Evolutionary conservation across 2,329 filamentous ascomycete species (phyloP), one percentile per base, ranked within the genome.

Genomic region (Aspergillus spinulosporus): DNA sequence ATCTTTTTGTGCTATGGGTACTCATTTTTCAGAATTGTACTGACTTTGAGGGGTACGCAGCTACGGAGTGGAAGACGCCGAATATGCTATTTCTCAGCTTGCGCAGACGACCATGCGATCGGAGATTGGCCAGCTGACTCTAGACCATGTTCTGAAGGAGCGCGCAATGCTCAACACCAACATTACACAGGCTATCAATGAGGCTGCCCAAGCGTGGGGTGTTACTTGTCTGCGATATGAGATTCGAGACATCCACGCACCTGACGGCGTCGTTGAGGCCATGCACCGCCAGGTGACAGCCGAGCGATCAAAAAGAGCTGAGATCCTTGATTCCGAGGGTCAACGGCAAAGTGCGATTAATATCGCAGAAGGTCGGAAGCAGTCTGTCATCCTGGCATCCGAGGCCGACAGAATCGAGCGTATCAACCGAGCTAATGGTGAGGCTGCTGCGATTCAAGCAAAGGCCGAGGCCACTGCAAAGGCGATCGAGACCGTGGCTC

Each of bases 251-350:
- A 99, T 99, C 68, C 94, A 99, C 76, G 94, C 94, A 0, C 94
- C 94, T 1, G 90, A 88, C 32, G 88, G 89, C 49, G 94, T 99
- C 9, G 93, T 97, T 59, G 90, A 92, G 68, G 94, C 94, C 68
- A 99, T 99, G 94, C 94, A 99, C 79, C 85, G 94, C 62, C 93
- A 97, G 74, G 94, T 99, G 49, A 97, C 94, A 0, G 94, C 94
- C 14, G 94, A 99, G 79, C 89, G 94, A 42, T 95, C 90, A 69
- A 99, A 99, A 83, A 88, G 94, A 62, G 94, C 94, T 55, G 94
- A 99, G 78, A 99, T 99, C 67, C 82, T 99, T 47, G 94, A 99
- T 57, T 96, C 91, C 0, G 94, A 99, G 72, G 94, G 94, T 76
- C 94, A 99, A 77, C 84, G 94, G 61, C 94, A 99, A 78, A 93